These are phyloP conservation scores for Citrullus colocynthis DNA, from an alignment of 306 rosid species.

Conservation along the genomic window DNA sequence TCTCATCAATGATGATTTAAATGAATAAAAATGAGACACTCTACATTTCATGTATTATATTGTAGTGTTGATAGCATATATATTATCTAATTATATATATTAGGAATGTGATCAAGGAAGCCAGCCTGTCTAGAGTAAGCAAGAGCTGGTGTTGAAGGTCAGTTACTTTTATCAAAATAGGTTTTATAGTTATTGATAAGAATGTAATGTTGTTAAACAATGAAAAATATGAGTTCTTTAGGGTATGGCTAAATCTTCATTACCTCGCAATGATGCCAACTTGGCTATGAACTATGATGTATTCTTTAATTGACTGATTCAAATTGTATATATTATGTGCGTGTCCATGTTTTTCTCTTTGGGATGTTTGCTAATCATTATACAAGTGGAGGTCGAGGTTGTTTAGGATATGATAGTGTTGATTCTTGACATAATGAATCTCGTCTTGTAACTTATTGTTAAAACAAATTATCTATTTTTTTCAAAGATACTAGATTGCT, in stretches of 20 bases:
- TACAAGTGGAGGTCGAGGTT: background rate
- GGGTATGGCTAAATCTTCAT: background rate
- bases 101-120: conserved; percentile 4
- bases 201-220: background rate
- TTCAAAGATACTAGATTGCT: no score
- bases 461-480: no score
- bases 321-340: background rate
- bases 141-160: conserved; percentile 10
- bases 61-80: conserved; percentile 9
- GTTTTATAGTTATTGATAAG: background rate
- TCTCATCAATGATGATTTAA: conserved; percentile 29
- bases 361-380: background rate
- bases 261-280: background rate
- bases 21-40: conserved; percentile 24
- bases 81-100: background rate
- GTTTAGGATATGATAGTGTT: background rate
- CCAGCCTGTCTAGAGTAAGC: conserved; percentile 10
- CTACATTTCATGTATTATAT: conserved; percentile 3
- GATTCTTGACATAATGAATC: background rate
- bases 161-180: background rate
- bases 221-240: background rate
- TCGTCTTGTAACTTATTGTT: background rate
- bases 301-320: background rate
- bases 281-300: background rate
- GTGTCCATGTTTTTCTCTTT: background rate